Evolutionary conservation across 768 basidiomycete species (phyloP), one percentile per base, ranked within the genome.

Genomic region (Guyanaporus albipodus): DNA sequence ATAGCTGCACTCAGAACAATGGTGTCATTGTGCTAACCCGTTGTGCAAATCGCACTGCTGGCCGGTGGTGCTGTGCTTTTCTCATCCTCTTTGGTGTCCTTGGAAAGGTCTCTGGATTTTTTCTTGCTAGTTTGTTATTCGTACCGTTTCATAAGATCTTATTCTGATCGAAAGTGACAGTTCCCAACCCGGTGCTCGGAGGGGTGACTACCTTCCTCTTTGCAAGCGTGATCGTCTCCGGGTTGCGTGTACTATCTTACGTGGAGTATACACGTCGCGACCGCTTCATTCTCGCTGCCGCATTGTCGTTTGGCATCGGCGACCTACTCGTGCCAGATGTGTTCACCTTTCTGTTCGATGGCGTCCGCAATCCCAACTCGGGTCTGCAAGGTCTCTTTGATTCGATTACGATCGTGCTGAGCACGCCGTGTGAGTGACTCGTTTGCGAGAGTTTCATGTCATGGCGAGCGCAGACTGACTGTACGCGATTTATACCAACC

Each of bases 171-270:
- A 2, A 12, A 35, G 11, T 28, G 26, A 12, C 48, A 78, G 76
- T 93, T 49, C 91, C 90, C 2, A 83, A 85, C 57, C 72, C 89
- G 0, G 88, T 90, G 7, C 75, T 90, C 0, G 90, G 89, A 2
- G 88, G 89, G 3, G 87, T 91, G 4, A 93, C 88, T 10, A 91
- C 89, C 3, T 91, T 91, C 74, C 73, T 91, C 9, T 91, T 92
- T 59, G 83, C 86, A 0, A 82, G 74, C 32, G 88, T 91, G 23
- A 74, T 77, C 14, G 76, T 78, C 7, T 85, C 84, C 0, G 88
- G 90, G 26, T 42, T 86, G 23, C 78, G 85, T 19, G 85, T 91
- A 4, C 71, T 93, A 23, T 72, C 79, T 4, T 77, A 77, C 53
- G 67, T 76, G 26, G 55, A 63, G 14, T 88, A 83, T 59, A 78